Evolutionary conservation across 805 yeast genomes (phyloP), one percentile per base, ranked within the genome.

Genomic region (Candida loeiensis): DNA sequence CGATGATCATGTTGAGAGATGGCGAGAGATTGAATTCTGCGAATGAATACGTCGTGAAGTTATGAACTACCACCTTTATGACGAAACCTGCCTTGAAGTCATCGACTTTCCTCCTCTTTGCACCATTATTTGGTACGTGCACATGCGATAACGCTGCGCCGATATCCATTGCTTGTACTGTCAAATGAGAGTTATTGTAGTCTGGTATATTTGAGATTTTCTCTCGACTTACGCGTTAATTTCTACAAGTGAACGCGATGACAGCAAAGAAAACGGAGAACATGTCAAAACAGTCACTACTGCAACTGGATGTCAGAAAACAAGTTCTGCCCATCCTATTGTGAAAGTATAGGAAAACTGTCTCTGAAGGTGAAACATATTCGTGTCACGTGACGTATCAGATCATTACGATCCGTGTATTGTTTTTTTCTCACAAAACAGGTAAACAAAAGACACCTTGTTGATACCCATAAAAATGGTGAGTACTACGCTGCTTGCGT

Each of bases 1-100:
- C 99, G 39, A 93, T 83, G 43, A 93, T 85, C 82, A 93, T 79
- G 56, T 93, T 93, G 55, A 93, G 69, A 2, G 82, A 71, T 0
- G 97, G 96, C 0, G 91, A 84, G 41, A 91, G 73, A 28, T 72
- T 70, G 59, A 87, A 88, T 58, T 82, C 89, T 0, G 85, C 79
- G 34, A 74, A 61, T 1, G 78, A 53, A 56, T 83, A 85, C 0
- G 90, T 83, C 55, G 86, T 80, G 65, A 83, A 83, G 55, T 83
- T 80, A 39, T 55, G 56, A 40, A 83, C 68, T 37, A 63, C 69
- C 20, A 82, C 77, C 12, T 76, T 61, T 3, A 78, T 51, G 35
- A 79, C 64, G 34, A 69, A 63, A 0, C 84, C 84, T 0, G 80
- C 67, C 17, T 46, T 42, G 45, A 50, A 55, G 27, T 35, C 32